A percentile compares a stretch with the other conserved stretches of the same genome.
Conservation (phyloP, 352 stramenopile genomes). For the Phytophthora cactorum region DNA sequence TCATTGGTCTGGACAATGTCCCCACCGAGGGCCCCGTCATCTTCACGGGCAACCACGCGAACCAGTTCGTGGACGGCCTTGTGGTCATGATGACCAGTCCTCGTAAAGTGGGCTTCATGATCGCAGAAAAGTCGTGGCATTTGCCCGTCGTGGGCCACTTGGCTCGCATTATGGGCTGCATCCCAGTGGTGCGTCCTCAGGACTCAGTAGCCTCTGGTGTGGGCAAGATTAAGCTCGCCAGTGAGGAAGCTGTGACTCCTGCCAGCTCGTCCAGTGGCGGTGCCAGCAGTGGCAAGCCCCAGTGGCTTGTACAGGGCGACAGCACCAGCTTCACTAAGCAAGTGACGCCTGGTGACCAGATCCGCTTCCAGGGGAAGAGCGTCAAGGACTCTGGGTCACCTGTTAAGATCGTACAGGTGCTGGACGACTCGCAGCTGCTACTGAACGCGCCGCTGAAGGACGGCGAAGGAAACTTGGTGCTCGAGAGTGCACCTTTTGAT, state of each 20-base stretch:
- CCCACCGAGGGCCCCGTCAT: slow-evolving; percentile 96
- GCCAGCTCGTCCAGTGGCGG: slow-evolving; percentile 36
- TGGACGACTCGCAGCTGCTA: slow-evolving; percentile 87
- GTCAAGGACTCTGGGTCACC: slow-evolving; percentile 85
- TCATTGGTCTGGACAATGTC: slow-evolving; percentile 97
- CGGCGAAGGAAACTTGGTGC: slow-evolving; percentile 42
- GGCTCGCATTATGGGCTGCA: slow-evolving; percentile 94
- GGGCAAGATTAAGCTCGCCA: slow-evolving; percentile 68
- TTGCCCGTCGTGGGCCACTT: slow-evolving; percentile 95
- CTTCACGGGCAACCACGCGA: slow-evolving; percentile 98
- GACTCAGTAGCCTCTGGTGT: slow-evolving; percentile 83
- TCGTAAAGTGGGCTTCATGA: slow-evolving; percentile 96
- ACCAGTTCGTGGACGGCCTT: slow-evolving; percentile 98
- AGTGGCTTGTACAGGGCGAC: slow-evolving; percentile 64
- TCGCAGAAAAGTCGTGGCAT: slow-evolving; percentile 97
- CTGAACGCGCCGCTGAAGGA: slow-evolving; percentile 59
- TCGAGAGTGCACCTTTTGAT: slow-evolving; percentile 68
- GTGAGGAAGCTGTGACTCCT: slow-evolving; percentile 35
- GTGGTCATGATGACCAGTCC: slow-evolving; percentile 96
- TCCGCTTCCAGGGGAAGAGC: slow-evolving; percentile 76
- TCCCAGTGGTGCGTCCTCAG: slow-evolving; percentile 97
- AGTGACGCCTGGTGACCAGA: slow-evolving; percentile 78
- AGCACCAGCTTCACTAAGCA: slow-evolving; percentile 80
- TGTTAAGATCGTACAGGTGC: slow-evolving; percentile 83
- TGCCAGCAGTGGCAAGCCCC: slow-evolving; percentile 21